Evolutionary conservation across 345 rosid genomes (phyloP).

Genomic region (Alliaria petiolata): DNA sequence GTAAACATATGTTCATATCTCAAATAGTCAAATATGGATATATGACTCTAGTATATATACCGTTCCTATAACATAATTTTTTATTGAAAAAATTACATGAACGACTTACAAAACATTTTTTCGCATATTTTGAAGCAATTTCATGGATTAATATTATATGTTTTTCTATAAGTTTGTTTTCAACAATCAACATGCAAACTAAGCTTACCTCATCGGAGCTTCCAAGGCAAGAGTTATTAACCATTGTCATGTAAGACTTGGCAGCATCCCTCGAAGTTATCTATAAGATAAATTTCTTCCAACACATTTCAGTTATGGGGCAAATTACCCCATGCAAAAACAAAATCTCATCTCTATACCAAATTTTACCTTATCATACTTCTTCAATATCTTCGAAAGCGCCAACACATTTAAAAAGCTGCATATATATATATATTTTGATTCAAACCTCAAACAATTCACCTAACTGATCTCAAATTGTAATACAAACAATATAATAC

Average conservation of each 20-base stretch:
- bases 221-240: constrained; percentile 56
- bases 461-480: not conserved
- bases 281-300: constrained; percentile 24
- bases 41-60: too few species aligned
- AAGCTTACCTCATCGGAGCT: constrained; percentile 42
- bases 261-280: constrained; percentile 48
- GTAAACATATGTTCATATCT: too few species aligned
- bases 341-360: not conserved
- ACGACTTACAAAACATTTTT: not conserved
- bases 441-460: not conserved
- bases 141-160: too few species aligned
- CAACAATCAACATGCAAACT: not conserved
- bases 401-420: constrained; percentile 62
- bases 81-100: too few species aligned
- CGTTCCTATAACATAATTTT: too few species aligned
- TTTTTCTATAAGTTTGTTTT: not conserved
- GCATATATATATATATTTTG: constrained; percentile 24
- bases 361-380: constrained; percentile 56
- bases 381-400: constrained; percentile 58
- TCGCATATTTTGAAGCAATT: not conserved
- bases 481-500: not conserved
- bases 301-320: not conserved
- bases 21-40: too few species aligned
- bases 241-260: constrained; percentile 58
- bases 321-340: not conserved